These are phyloP conservation scores for Simplicillium aogashimaense DNA, from an alignment of 2,329 filamentous ascomycete species.

Conservation along the genomic window DNA sequence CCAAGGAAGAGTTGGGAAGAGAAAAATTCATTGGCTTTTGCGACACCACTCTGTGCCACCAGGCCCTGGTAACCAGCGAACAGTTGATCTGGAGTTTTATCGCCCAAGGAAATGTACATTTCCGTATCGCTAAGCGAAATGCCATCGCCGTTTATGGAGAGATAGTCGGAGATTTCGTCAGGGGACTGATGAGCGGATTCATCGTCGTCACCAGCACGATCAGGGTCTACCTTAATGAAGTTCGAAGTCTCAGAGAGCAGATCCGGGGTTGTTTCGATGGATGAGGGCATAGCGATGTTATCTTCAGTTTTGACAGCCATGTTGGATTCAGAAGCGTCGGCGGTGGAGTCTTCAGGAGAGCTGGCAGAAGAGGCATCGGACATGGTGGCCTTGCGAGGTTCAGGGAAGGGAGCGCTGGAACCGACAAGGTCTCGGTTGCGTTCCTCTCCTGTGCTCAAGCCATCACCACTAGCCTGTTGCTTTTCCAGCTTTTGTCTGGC, in stretches of 20 bases:
- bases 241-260: slow-evolving; percentile 4
- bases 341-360: slow-evolving; percentile 2
- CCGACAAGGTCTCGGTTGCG: slow-evolving; percentile 25
- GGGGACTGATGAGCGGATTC: slow-evolving; percentile 6
- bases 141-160: slow-evolving; percentile 8
- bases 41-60: slow-evolving; percentile 9
- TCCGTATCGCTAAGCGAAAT: slow-evolving; percentile 6
- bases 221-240: not conserved
- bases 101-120: slow-evolving; percentile 5
- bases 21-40: slow-evolving; percentile 20
- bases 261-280: slow-evolving; percentile 6
- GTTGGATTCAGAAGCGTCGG: not conserved
- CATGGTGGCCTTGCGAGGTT: slow-evolving; percentile 11
- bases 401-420: slow-evolving; percentile 29
- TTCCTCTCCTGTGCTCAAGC: slow-evolving; percentile 16
- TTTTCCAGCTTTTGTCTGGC: slow-evolving; percentile 26
- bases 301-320: slow-evolving; percentile 3
- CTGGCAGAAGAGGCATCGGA: slow-evolving; percentile 6
- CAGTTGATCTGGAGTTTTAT: slow-evolving; percentile 6
- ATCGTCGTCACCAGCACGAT: slow-evolving; percentile 4
- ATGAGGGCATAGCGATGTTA: not conserved
- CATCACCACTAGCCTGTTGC: slow-evolving; percentile 16
- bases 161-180: slow-evolving; percentile 9
- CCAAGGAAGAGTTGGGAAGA: slow-evolving; percentile 13
- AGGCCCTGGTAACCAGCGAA: slow-evolving; percentile 5